These are phyloP conservation scores for Xylariomycetidae sp. DNA, from an alignment of 2,329 filamentous ascomycete genomes.

Conservation along the genomic window DNA sequence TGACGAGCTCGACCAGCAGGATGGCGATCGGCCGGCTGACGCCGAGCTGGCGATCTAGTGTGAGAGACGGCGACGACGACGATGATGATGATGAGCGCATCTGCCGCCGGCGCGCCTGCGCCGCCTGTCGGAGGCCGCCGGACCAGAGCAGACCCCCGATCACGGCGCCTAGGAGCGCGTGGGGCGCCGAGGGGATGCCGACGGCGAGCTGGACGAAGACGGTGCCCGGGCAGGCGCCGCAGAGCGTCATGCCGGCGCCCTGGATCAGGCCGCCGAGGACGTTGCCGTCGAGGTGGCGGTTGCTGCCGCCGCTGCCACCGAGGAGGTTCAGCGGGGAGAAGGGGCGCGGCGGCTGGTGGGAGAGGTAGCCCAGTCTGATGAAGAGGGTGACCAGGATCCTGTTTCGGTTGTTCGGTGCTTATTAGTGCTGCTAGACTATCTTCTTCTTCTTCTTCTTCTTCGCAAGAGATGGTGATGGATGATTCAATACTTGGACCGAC, in stretches of 20 bases:
- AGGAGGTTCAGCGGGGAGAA: constrained; percentile 50
- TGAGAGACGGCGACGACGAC: neutral
- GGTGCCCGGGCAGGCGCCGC: constrained; percentile 62
- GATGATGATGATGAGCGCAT: no score
- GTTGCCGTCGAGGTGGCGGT: constrained; percentile 64
- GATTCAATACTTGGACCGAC: constrained; percentile 27
- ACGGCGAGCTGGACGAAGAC: constrained; percentile 56
- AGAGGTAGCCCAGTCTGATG: constrained; percentile 37
- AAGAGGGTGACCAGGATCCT: constrained; percentile 37
- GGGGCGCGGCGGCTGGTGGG: constrained; percentile 40
- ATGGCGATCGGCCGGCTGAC: constrained; percentile 33
- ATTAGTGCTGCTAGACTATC: no score
- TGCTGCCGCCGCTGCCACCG: constrained; percentile 56
- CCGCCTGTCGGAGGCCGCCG: constrained; percentile 33
- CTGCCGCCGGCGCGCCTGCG: constrained; percentile 20
- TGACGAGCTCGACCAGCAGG: constrained; percentile 38
- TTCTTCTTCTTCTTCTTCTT: no score
- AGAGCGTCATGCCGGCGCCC: constrained; percentile 62
- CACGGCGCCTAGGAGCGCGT: constrained; percentile 49
- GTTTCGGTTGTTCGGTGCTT: no score
- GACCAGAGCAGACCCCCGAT: constrained; percentile 52
- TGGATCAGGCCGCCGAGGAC: constrained; percentile 58
- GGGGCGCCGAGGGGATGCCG: constrained; percentile 46
- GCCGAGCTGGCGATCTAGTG: constrained; percentile 28
- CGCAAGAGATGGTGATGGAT: no score